Base-by-base conservation (phyloP, 2,329 filamentous ascomycete genomes). In the Aspergillus terreus region DNA sequence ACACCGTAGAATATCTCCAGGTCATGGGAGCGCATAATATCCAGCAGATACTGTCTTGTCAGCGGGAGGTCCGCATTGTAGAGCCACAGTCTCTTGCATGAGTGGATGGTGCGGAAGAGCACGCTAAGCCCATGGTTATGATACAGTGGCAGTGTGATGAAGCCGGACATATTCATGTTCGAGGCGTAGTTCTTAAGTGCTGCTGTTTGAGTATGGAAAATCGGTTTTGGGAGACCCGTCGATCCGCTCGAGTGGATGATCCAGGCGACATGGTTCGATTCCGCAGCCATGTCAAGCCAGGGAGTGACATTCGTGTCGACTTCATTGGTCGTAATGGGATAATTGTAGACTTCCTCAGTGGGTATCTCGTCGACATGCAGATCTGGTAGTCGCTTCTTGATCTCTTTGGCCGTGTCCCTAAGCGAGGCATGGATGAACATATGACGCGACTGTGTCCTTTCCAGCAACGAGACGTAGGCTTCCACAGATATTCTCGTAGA, bases 171-270 rank as follows among this genome's bases (percentile, higher is more conserved):
- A 3, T 70, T 71, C 58, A 77, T 74, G 21, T 73, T 74, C 10
- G 69, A 71, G 0, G 63, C 59, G 11, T 76, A 80, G 47, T 80
- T 81, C 7, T 71, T 71, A 7, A 84, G 64, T 6, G 74, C 76
- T 11, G 76, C 73, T 9, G 66, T 63, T 48, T 86, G 80, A 1
- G 77, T 81, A 45, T 82, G 78, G 52, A 76, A 82, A 43, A 86
- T 84, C 0, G 83, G 82, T 54, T 86, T 86, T 0, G 83, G 83
- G 0, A 85, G 70, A 0, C 83, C 82, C 0, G 84, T 85, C 0
- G 79, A 82, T 6, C 83, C 82, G 15, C 72, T 75, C 2, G 76
- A 78, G 56, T 79, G 76, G n/a, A 80, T 71, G 45, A 76, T 78
- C 70, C 67, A 73, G 2, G 63, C 68, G 50, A 71, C 64, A 59